Base-by-base conservation (phyloP, 2,329 filamentous ascomycete species). In the Stemphylium vesicarium region DNA sequence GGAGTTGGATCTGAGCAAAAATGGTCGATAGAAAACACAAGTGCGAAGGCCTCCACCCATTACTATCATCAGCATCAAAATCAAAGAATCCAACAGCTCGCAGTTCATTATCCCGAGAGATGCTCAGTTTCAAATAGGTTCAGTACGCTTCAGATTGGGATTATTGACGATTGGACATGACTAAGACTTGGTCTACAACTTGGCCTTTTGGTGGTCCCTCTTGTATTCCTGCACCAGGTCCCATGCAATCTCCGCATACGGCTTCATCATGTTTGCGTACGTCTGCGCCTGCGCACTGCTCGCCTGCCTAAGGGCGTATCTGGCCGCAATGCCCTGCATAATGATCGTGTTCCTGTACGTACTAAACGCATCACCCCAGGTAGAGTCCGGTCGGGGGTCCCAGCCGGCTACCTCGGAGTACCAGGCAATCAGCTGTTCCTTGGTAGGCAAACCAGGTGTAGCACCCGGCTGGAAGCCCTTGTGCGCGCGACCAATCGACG, bases 301-400 rank as follows among this genome's bases (percentile, higher is more conserved):
- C 33, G 95, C 95, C 82, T 98, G 94, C 43, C 94, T 81, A 42
- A 84, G 79, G 22, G 95, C 95, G 74, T 90, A 90, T 60, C 95
- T 81, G 44, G 95, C 95, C 43, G 93, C 93, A 73, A 99, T 98
- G 3, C 95, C 95, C 80, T 99, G 95, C 88, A 81, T 85, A 70
- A 88, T 88, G 36, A 88, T 80, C 20, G 82, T 80, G 31, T 79
- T 81, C 43, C 86, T 78, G 69, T 86, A 87, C 20, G 82, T 79
- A 45, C 81, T 82, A 72, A 89, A 89, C 1, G 85, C 84, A 67
- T 86, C 82, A 4, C 85, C 85, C 87, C 87, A 89, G 6, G 80
- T 81, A 50, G 88, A 78, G 44, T 84, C 85, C 16, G 80, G 75
- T 1, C 76, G 78, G 0, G 89, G 86, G 74, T 92, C 84, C 84